phyloP scores from a whole-genome alignment of 2,329 filamentous ascomycete species.

The Chrysoporthe puriensis region DNA sequence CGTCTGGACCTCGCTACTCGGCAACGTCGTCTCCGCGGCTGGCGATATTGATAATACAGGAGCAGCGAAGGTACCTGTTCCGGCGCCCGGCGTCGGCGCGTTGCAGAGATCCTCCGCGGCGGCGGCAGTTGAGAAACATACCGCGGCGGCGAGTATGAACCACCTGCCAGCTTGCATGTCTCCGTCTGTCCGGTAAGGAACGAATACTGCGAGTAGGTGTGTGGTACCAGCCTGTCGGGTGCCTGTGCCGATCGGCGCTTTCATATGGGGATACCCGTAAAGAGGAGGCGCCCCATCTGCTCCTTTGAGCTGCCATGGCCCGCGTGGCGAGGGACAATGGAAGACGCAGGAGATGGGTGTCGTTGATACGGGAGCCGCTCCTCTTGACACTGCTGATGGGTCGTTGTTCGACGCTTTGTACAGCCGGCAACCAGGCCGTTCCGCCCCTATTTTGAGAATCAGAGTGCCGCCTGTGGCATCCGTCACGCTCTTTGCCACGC shows the following conservation, averaged over 20 bases:
- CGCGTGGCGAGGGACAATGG: not conserved
- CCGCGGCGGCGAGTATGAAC: not conserved
- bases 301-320: not conserved
- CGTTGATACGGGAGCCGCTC: not conserved
- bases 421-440: not conserved
- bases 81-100: not conserved
- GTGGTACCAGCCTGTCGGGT: not conserved
- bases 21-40: not conserved
- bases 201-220: not conserved
- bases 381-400: not conserved
- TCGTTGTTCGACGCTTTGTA: not conserved
- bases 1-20: not conserved
- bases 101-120: conserved; percentile 3
- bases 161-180: not conserved
- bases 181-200: not conserved
- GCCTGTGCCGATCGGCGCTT: not conserved
- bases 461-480: not conserved
- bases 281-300: not conserved
- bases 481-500: not conserved
- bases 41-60: not conserved
- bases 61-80: not conserved
- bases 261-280: not conserved
- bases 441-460: not conserved
- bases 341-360: not conserved
- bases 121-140: not conserved